Evolutionary conservation across 345 rosid species (phyloP).

Genomic region (Conringia planisiliqua): DNA sequence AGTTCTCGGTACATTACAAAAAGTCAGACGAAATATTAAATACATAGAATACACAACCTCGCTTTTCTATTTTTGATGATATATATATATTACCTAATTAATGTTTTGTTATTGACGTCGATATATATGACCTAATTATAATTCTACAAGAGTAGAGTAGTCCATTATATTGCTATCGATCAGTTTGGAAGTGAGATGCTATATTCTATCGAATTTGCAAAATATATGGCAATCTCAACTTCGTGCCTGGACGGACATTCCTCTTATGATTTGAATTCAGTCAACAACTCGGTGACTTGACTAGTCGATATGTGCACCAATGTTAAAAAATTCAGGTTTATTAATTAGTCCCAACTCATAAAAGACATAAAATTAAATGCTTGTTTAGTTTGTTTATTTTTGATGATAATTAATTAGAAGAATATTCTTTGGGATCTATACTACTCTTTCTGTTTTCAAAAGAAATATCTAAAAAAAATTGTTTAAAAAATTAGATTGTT

Average conservation of each 20-base stretch:
- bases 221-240: slow-evolving; percentile 2
- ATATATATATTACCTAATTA: slow-evolving; percentile 14
- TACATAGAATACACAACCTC: not conserved
- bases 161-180: not conserved
- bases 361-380: not conserved
- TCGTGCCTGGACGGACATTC: slow-evolving; percentile 2
- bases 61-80: slow-evolving; percentile 2
- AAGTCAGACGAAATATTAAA: slow-evolving; percentile 1
- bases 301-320: not conserved
- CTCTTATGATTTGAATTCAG: not conserved
- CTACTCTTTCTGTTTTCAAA: not conserved
- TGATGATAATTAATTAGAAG: not conserved
- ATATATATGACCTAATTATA: slow-evolving; percentile 15
- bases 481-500: no score
- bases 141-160: not conserved
- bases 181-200: not conserved
- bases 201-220: not conserved
- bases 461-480: no score
- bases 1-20: slow-evolving; percentile 21
- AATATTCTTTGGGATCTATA: not conserved
- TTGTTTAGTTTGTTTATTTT: not conserved
- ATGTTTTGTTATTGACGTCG: slow-evolving; percentile 17
- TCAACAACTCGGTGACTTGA: slow-evolving; percentile 15
- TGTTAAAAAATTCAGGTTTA: not conserved
- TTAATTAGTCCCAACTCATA: not conserved